Evolutionary conservation across 1,139 yeast genomes (phyloP), one percentile per base, ranked within the genome.

Genomic region (Kodamaea derodonti): DNA sequence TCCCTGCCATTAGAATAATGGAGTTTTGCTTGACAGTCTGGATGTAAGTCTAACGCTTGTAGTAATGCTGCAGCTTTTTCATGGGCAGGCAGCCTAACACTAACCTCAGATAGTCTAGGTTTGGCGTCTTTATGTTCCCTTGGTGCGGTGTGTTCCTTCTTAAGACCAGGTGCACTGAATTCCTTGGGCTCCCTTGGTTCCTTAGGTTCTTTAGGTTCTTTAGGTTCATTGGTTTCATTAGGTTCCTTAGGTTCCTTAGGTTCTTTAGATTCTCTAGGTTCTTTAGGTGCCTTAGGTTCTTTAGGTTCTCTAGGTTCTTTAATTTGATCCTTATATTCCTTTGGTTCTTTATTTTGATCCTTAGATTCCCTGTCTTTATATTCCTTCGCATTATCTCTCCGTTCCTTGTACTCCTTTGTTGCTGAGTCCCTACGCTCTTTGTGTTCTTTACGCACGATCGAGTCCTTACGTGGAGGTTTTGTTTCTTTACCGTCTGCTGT

Each of bases 1-100:
- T 25, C 28, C 47, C 34, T 12, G 43, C 40, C 30, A 40, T 36
- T 14, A 35, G 33, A 25, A 11, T 25, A 25, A 4, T 4, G 15
- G 4, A 17, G 28, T 14, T 25, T 25, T n/a, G 28, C 17, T 14
- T 13, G 28, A 5, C 17, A 17, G 17, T 36, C 39, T 9, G 39
- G 32, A 24, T 25, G 27, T 9, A 36, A 20, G 15, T 36, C 36
- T 23, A 36, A 30, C 7, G 39, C 39, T n/a, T 24, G 32, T 24
- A 32, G 17, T 14, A 36, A 31, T 6, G 36, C 39, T 15, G 24
- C 30, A n/a, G 30, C 22, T 22, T 27, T 27, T 27, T 27, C 30
- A 12, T 23, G 17, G 12, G 32, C 32, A 10, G 35, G 24, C 27
- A 25, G 24, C 24, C 11, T 28, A 9, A 28, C 24, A 11, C 13